Base-by-base conservation (phyloP, 352 stramenopile genomes). In the Phytopythium sindhum region DNA sequence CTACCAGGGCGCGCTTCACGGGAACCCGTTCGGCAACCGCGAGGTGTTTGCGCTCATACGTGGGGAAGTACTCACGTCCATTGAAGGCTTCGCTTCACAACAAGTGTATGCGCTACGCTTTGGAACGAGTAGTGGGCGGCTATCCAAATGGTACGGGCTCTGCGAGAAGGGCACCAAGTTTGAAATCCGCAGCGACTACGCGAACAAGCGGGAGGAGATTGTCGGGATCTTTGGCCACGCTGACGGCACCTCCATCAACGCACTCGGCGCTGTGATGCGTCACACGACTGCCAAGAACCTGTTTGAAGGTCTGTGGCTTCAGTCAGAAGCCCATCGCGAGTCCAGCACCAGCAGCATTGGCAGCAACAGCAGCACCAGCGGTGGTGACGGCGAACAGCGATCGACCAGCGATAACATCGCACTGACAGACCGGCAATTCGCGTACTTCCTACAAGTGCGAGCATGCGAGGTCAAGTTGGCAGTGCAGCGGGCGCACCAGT, bases 381-480 rank as follows among this genome's bases (percentile, higher is more conserved):
- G 45, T 10, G 45, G 63, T 24, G 14, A 45, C n/a, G 8, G 35
- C 54, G 24, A n/a, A 4, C 31, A 59, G n/a, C 26, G 59, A 73
- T 24, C 37, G 26, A 37, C 24, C 15, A 52, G 56, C 28, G 24
- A 52, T 41, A 42, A 58, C 24, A 51, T 80, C 10, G 37, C 73
- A 24, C 60, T 87, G 12, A 78, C 76, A 19, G 83, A 94, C 48
- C 78, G 83, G 0, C 83, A 93, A 61, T 93, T 93, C 68, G 72
- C 81, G 0, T 91, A 91, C 54, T 94, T 94, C 54, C 64, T 94
- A 5, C 85, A 92, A 63, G 83, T 94, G n/a, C 81, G 85, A 11
- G 67, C 69, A 51, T 90, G 81, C 47, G 83, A 94, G 55, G 79
- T 92, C 23, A 60, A 91, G 37, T 61, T 73, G 12, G 73, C 72